Base-by-base conservation (phyloP, 495 filamentous ascomycete species). In the Aspergillus egyptiacus region DNA sequence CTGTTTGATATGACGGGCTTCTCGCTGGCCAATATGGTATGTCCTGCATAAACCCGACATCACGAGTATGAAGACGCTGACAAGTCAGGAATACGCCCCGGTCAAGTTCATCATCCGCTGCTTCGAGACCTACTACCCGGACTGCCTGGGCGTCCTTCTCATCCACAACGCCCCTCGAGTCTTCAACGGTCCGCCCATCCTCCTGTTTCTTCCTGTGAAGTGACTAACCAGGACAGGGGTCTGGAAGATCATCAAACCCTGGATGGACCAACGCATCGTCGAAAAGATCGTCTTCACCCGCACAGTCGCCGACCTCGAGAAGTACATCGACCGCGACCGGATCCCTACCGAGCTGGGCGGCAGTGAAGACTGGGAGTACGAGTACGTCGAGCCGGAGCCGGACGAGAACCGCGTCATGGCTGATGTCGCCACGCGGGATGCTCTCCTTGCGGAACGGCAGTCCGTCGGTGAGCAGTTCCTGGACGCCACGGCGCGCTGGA, bases 51-150 rank as follows among this genome's bases (percentile, higher is more conserved):
- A 3, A 24, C 10, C 10, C 18, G 3, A 13, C 2, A 35, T 18
- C 6, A 10, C 2, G 13, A 25, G 0, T 18, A 6, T 14, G n/a
- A n/a, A n/a, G 6, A 3, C 5, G 4, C 31, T 44, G 37, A 43
- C 48, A 15, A 23, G 4, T 25, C 33, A 88, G 85, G 90, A 96
- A 61, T 96, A 95, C 64, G 78, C 84, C 0, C 89, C 91, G 0
- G 86, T 95, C 18, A 96, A 89, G 60, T 95, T 94, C 70, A 90
- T 96, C 74, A 89, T 96, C 68, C 89, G 89, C 67, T 91, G 86
- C 63, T 95, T 95, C 59, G 90, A 96, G 70, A 88, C 86, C 18
- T 94, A 95, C 65, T 96, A 96, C 61, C 91, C 91, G 9, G 90
- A 95, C 62, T 84, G 72, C 39, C 73, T 96, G 1, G 91, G 89